Percentiles rank a stretch among this genome's conserved stretches.
These are phyloP conservation scores for Vigna reflexopilosa DNA, from an alignment of 306 rosid species.

Conservation along the genomic window DNA sequence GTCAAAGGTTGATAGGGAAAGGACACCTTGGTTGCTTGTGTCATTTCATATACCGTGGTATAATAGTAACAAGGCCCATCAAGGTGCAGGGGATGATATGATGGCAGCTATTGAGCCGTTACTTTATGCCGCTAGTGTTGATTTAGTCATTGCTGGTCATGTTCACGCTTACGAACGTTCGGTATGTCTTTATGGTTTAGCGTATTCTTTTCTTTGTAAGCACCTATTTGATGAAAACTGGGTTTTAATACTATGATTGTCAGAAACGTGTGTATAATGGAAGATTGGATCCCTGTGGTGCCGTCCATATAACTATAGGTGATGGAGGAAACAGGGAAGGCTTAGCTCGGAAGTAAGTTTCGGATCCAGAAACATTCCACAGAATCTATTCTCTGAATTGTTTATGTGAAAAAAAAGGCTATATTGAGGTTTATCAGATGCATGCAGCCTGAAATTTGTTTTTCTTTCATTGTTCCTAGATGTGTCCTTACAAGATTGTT, in stretches of 20 bases:
- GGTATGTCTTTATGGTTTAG: constrained; percentile 50
- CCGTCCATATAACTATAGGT: constrained; percentile 93
- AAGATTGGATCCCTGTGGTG: constrained; percentile 77
- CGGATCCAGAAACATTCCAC: constrained; percentile 19
- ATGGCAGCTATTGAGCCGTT: constrained; percentile 85
- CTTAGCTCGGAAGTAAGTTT: constrained; percentile 74
- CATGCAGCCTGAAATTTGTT: constrained; percentile 22
- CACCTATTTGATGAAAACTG: neutral
- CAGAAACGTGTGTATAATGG: constrained; percentile 84
- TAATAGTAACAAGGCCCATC: constrained; percentile 94
- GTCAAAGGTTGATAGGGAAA: constrained; percentile 74
- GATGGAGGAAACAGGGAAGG: constrained; percentile 99
- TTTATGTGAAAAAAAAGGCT: neutral
- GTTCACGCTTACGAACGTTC: constrained; percentile 98
- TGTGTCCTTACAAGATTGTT: constrained; percentile 20
- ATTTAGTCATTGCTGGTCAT: constrained; percentile 81
- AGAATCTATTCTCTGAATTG: constrained; percentile 21
- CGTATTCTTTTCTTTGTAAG: constrained; percentile 17
- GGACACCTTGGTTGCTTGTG: constrained; percentile 91
- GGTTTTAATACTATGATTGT: constrained; percentile 36
- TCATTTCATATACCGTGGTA: constrained; percentile 95
- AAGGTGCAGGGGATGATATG: constrained; percentile 81
- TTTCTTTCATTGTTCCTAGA: constrained; percentile 1
- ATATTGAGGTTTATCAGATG: constrained; percentile 21
- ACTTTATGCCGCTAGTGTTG: constrained; percentile 82